Conservation (phyloP, 805 yeast species). For the Trichomonascus vanleenenianus region DNA sequence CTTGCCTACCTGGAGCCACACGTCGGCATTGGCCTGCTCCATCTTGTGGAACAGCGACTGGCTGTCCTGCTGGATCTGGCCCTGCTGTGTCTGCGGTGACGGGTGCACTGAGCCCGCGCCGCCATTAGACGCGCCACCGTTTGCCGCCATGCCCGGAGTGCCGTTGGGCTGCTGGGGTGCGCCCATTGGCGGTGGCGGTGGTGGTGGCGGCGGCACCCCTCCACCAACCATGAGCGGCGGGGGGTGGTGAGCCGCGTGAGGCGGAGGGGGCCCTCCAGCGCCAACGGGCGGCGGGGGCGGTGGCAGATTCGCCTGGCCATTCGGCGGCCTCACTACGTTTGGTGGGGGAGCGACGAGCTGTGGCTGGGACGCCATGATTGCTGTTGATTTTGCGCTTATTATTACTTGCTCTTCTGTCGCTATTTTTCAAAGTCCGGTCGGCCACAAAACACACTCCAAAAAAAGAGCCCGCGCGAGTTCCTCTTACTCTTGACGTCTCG, state of each 20-base stretch:
- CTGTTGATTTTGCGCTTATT: no score
- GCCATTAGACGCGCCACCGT: no score
- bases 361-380: constrained; percentile 4
- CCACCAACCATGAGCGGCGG: not conserved
- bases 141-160: no score
- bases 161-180: not conserved
- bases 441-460: no score
- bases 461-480: no score
- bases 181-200: not conserved
- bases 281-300: constrained; percentile 3
- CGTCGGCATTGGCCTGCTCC: constrained; percentile 35
- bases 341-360: constrained; percentile 2
- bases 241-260: not conserved
- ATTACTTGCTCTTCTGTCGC: no score
- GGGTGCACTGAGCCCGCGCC: not conserved
- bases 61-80: not conserved
- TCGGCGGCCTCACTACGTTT: constrained; percentile 4
- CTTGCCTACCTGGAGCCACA: constrained; percentile 86
- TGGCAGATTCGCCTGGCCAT: constrained; percentile 20
- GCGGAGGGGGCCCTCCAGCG: not conserved
- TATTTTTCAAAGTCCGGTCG: no score
- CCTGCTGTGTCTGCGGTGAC: not conserved
- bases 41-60: constrained; percentile 19
- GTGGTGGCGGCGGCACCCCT: not conserved
- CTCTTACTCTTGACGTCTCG: no score